Base-by-base conservation (phyloP, 2,329 filamentous ascomycete species). In the Colletotrichum salicis region DNA sequence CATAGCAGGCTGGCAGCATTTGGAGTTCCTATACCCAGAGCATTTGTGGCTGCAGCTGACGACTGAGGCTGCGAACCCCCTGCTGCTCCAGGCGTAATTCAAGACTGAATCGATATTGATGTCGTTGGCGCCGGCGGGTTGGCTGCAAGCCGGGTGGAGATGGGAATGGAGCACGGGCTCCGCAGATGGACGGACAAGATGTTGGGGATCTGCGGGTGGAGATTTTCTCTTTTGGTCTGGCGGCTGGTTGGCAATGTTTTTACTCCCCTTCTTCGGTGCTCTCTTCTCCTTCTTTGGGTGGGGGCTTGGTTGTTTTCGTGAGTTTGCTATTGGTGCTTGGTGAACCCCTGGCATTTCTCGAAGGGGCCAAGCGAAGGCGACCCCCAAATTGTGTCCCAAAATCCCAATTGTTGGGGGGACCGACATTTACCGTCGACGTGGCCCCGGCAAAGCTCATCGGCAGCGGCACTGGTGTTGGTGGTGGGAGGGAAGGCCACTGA, bases 161-260 rank as follows among this genome's bases (percentile, higher is more conserved):
- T 29, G 5, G n/a, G 52, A 31, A 35, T 19, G 24, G 8, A 51
- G 64, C 64, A 69, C 65, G 69, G 70, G 51, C 41, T 61, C 67
- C 67, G 51, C 48, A 57, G 68, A 62, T 64, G 33, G 70, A 77
- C 81, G 82, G 82, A 82, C 80, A 82, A 83, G 76, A 78, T 82
- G 82, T 84, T 84, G 82, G 82, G 82, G 82, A 83, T 81, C 77
- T 83, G 81, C 82, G 82, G 78, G 78, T 78, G 76, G 75, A 73
- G 69, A 54, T 29, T 58, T 56, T 65, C 64, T 75, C 73, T 67
- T 68, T 73, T 74, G 56, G 66, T 48, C 51, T 41, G 45, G 62
- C 54, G 67, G 67, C 62, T 45, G 62, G 67, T 60, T 70, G 45
- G 67, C 55, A 63, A 70, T 59, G 67, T 58, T 71, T 70, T 62